phyloP scores from a whole-genome alignment of 768 basidiomycete genomes.

The Serendipita vermifera region DNA sequence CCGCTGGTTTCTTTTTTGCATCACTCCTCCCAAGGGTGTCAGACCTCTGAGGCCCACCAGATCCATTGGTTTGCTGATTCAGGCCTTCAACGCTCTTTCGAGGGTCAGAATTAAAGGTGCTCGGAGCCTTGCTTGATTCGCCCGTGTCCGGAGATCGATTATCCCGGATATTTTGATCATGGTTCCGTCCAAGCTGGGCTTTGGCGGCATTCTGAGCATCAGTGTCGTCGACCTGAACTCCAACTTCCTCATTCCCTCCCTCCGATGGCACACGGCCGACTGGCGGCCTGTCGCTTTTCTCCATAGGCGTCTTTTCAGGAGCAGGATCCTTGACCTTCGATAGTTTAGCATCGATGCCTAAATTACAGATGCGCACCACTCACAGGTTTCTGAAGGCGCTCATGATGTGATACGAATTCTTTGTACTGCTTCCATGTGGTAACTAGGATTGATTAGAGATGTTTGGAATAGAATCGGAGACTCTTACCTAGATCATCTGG shows the following conservation, averaged over 20 bases:
- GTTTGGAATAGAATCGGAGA: neutral
- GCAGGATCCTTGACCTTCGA: slow-evolving; percentile 17
- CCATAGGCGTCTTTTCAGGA: slow-evolving; percentile 21
- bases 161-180: neutral
- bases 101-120: neutral
- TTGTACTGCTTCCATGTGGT: slow-evolving; percentile 95
- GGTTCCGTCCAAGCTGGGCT: neutral
- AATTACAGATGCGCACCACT: slow-evolving; percentile 18
- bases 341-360: neutral
- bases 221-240: neutral
- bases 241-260: slow-evolving; percentile 21
- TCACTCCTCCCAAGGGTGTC: slow-evolving; percentile 19
- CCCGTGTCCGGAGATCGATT: neutral
- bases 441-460: slow-evolving; percentile 24
- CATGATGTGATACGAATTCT: slow-evolving; percentile 66
- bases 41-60: neutral
- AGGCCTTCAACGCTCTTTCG: slow-evolving; percentile 13
- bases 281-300: slow-evolving; percentile 18
- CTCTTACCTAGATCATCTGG: slow-evolving; percentile 59
- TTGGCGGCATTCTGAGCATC: neutral
- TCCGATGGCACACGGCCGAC: slow-evolving; percentile 49
- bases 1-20: slow-evolving; percentile 27
- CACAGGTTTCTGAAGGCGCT: slow-evolving; percentile 58
- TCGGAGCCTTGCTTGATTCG: neutral
- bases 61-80: too few species aligned